Evolutionary conservation across 1,139 yeast species (phyloP), one percentile per base, ranked within the genome.

Genomic region (Yamadazyma dushanensis): DNA sequence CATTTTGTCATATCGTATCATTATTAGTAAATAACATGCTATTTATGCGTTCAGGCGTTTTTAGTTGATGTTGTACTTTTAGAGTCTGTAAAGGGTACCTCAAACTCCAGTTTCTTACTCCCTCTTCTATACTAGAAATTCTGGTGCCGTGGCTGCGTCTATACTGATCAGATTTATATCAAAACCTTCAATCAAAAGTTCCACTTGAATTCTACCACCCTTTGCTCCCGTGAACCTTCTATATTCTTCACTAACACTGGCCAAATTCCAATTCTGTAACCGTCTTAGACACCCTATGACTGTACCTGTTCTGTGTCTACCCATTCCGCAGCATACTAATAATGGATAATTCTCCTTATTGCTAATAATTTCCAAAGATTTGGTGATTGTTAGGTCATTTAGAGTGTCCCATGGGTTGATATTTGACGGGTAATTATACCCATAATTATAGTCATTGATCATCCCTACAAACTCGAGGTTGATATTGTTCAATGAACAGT

Each of bases 311-410:
- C 97, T 73, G 58, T 92, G 97, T 47, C 97, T 70, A 0, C 98
- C 98, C 97, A 90, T 90, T 9, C 97, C 96, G 54, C 97, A 92
- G 59, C 97, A 90, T 6, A 89, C 92, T 34, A 92, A 64, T 43
- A 90, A 51, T 0, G 98, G 97, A 51, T 87, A 86, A 54, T 82
- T 78, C n/a, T 76, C 72, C 44, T 72, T 73, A 50, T 86, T 76
- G 36, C 83, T 76, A 24, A 90, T 82, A 30, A 88, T 71, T 46
- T 83, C 86, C 44, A 90, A 64, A 1, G 97, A 95, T 44, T 78
- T 81, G 22, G 78, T 77, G 33, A 90, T 89, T 20, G 95, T 81
- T 26, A 77, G 72, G 53, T 89, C 96, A 20, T 89, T 85, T 29
- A 92, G 69, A n/a, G 96, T 92, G 60, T 92, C 97, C 98, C 98